These are phyloP conservation scores for Solanum paucissectum DNA, from an alignment of 257 asterid genomes.

Conservation along the genomic window DNA sequence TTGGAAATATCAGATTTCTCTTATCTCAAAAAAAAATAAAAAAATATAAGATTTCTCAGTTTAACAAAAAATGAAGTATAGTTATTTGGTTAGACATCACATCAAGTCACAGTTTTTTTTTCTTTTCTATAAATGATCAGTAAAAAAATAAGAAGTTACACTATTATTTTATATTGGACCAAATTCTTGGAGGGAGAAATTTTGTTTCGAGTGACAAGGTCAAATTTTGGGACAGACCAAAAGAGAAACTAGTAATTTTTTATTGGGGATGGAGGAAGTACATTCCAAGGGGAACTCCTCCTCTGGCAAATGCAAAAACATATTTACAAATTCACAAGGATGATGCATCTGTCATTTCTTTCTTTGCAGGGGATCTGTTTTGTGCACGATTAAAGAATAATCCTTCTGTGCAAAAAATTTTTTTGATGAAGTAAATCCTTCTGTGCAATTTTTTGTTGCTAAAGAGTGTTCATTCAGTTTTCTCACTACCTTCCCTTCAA, in stretches of 20 bases:
- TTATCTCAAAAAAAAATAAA: neutral
- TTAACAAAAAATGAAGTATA: neutral
- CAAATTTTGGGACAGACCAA: neutral
- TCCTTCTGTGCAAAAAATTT: neutral
- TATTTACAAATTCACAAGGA: neutral
- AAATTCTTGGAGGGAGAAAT: neutral
- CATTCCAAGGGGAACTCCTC: neutral
- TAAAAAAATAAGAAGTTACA: neutral
- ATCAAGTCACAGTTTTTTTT: neutral
- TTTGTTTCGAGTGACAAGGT: neutral
- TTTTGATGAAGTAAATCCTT: no score
- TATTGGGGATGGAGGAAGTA: neutral
- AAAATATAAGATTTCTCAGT: neutral
- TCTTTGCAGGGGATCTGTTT: neutral
- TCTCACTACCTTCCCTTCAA: neutral
- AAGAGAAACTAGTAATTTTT: neutral
- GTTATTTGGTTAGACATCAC: neutral
- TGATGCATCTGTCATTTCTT: neutral
- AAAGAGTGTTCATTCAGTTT: neutral
- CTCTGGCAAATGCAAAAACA: neutral
- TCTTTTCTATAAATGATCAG: neutral
- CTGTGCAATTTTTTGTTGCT: neutral
- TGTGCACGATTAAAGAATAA: neutral
- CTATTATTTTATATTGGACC: neutral
- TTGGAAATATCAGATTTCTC: neutral